A percentile compares a stretch with the other conserved stretches of the same genome.
phyloP scores from a whole-genome alignment of 352 stramenopile genomes.

The Thraustochytrium sp. region DNA sequence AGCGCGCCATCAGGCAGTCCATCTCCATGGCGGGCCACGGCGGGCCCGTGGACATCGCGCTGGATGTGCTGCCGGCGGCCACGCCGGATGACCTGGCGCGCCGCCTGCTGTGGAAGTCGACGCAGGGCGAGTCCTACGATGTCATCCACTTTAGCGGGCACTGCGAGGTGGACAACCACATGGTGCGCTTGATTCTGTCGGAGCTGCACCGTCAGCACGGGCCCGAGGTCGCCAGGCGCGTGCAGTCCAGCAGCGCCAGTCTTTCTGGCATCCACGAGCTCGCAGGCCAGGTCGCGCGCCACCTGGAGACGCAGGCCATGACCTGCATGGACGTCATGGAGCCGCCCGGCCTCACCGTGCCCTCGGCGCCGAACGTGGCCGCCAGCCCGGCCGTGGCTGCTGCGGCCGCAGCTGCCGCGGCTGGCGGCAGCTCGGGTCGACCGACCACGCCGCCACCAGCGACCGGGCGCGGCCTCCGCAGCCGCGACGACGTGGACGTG shows the following conservation, averaged over 20 bases:
- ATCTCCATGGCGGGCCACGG: background rate
- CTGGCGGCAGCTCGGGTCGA: background rate
- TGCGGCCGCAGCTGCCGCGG: background rate
- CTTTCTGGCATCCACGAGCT: conserved; percentile 23
- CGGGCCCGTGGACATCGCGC: background rate
- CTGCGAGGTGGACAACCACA: conserved; percentile 22
- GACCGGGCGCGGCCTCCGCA: background rate
- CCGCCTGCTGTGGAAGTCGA: conserved; percentile 9
- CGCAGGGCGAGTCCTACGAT: conserved; percentile 4
- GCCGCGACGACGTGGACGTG: background rate
- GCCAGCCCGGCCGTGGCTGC: no score
- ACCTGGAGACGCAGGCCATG: conserved; percentile 7
- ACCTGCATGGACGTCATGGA: conserved; percentile 12
- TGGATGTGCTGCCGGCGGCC: conserved; percentile 20
- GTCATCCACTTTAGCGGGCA: conserved; percentile 28
- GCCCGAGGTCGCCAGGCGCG: background rate
- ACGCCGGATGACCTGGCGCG: conserved; percentile 11
- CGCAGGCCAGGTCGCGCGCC: conserved; percentile 12
- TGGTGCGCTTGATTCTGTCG: conserved; percentile 9
- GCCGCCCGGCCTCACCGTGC: background rate
- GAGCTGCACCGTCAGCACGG: conserved; percentile 29
- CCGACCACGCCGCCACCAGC: background rate
- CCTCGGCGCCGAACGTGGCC: no score
- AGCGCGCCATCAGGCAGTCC: conserved; percentile 12
- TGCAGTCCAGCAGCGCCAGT: background rate